Base-by-base conservation (phyloP, 2,329 filamentous ascomycete genomes). In the Colletotrichum euphorbiae region DNA sequence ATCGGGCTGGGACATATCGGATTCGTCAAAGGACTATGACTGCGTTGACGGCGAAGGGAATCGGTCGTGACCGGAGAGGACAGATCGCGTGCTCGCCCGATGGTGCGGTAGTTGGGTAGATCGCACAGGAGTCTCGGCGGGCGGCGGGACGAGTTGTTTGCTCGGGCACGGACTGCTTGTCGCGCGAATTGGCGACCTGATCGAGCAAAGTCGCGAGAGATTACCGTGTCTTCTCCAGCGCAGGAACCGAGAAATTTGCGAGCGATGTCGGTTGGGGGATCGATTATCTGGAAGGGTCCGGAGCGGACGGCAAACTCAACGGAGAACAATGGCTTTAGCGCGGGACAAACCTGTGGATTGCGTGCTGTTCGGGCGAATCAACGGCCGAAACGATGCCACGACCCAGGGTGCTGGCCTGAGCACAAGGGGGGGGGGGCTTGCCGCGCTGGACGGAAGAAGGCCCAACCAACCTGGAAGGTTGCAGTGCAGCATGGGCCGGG, bases 281-380 rank as follows among this genome's bases (percentile, higher is more conserved):
- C 51, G 57, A 69, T n/a, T 28, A 45, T 54, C 45, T 40, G 50
- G 51, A 56, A 43, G 38, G 28, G 38, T 42, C 45, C 54, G 40
- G 45, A 55, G 45, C 42, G 61, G 45, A 57, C 17, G 36, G 62
- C 66, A 56, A 61, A 67, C 56, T 28, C 43, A 36, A 36, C 13
- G 48, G 17, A 6, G 62, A 48, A 48, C 61, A 54, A 61, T 65
- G 46, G 65, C 40, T 31, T 60, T 61, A 46, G 62, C 31, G 46
- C 59, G 54, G 54, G 55, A 67, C 24, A 43, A 58, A 59, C 28
- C 28, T 28, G 28, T 28, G 28, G 28, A 28, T 67, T 62, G 57
- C 48, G 64, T 59, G 61, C 55, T 56, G 54, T 36, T 50, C 59
- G 58, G 68, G 58, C 68, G 65, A 70, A 70, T 70, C 68, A 70